Evolutionary conservation across 2,329 filamentous ascomycete species (phyloP), one percentile per base, ranked within the genome.

Genomic region (Cordyceps cateniannulata): DNA sequence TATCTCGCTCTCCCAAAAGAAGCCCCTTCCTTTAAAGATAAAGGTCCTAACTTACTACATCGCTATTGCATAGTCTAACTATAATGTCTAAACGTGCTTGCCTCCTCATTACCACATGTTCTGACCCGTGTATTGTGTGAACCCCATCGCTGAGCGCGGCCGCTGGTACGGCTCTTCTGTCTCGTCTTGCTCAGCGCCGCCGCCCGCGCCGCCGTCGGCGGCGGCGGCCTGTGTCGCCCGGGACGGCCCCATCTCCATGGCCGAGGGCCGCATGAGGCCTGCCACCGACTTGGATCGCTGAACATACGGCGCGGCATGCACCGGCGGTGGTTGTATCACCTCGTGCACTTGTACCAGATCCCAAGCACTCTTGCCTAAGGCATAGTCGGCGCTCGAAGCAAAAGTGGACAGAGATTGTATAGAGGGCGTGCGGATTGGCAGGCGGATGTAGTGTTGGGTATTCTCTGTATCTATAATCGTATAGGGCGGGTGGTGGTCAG

Each of bases 401-500:
- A 38, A 14, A 24, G 42, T 58, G 22, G 20, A 45, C 12, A 62
- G 22, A 9, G 54, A 58, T 44, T 49, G 60, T 12, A 59, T 53
- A n/a, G 60, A 62, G 7, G 60, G 50, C 22, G 54, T 38, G 32
- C 27, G 18, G 1, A 32, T 14, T 1, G 14, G 27, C 16, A 8
- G 2, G 48, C 25, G 20, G 22, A 9, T 16, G 59, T 66, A 59
- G 44, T 63, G 62, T 35, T 64, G 53, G 27, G 72, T 72, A 42
- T 69, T 62, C 29, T 67, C 63, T 6, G 71, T 72, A 50, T 74
- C 66, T 20, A 68, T 52, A 48, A 74, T 69, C 32, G 68, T 60
- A 62, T 76, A 76, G 40, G 72, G 73, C 60, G 64, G 62, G 52
- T 70, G 62, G 40, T 62, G 67, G 61, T 69, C 64, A 60, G 64